Percentiles rank a stretch among this genome's conserved stretches.
These are phyloP conservation scores for Penicillium cataractarum DNA, from an alignment of 495 filamentous ascomycete genomes.

Conservation along the genomic window DNA sequence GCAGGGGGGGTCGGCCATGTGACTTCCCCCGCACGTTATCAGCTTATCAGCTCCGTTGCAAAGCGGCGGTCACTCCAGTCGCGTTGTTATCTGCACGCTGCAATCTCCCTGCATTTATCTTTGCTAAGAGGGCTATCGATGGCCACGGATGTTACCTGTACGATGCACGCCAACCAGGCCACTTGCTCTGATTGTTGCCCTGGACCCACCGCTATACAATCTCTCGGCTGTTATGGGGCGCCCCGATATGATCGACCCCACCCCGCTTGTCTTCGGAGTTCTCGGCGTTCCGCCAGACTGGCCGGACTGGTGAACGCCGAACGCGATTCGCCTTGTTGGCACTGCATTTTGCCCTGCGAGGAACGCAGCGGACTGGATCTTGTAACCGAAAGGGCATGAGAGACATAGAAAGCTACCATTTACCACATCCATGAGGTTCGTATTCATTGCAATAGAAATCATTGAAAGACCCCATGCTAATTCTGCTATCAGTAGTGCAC, in stretches of 20 bases:
- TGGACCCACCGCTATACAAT: not conserved
- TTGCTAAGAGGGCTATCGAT: not conserved
- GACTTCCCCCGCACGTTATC: conserved; percentile 36
- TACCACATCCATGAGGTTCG: not conserved
- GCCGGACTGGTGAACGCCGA: conserved; percentile 24
- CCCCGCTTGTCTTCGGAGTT: conserved; percentile 25
- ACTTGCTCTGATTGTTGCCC: not conserved
- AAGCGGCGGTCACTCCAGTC: conserved; percentile 17
- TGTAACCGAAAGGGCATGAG: not conserved
- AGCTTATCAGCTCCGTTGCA: conserved; percentile 26
- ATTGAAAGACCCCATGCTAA: not conserved
- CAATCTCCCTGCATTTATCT: conserved; percentile 6
- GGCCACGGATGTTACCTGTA: not conserved
- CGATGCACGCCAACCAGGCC: not conserved
- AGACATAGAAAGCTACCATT: not conserved
- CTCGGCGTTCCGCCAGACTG: conserved; percentile 17
- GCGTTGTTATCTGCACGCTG: conserved; percentile 3
- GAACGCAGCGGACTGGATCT: not conserved
- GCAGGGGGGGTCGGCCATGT: conserved; percentile 15
- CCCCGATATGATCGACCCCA: conserved; percentile 4
- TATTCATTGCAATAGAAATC: not conserved
- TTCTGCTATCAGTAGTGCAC: conserved; percentile 16
- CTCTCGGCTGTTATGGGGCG: conserved; percentile 3
- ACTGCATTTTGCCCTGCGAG: not conserved
- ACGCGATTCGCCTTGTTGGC: not conserved